phyloP scores from a whole-genome alignment of 225 moss, liverwort and hornwort species.

The Pleurozium schreberi region DNA sequence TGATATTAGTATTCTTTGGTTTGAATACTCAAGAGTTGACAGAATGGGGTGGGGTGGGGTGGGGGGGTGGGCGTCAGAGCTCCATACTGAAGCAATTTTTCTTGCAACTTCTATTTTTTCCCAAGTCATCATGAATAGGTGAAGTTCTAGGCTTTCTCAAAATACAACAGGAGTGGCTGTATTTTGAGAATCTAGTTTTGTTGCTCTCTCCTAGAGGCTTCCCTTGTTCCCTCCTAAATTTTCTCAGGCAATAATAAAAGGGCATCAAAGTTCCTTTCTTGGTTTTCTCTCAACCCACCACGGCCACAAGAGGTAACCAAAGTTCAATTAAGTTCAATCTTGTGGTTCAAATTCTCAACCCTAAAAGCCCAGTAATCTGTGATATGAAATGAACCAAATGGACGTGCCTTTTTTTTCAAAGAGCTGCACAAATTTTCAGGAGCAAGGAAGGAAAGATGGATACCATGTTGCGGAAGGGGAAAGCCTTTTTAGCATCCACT shows the following conservation, averaged over 20 bases:
- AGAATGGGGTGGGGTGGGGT: too few species aligned
- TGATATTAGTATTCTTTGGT: not conserved
- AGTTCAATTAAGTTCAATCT: not conserved
- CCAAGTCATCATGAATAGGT: too few species aligned
- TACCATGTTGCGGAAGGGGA: conserved; percentile 93
- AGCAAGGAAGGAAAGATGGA: not conserved
- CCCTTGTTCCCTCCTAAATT: not conserved
- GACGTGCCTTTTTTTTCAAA: not conserved
- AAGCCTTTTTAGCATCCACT: conserved; percentile 89
- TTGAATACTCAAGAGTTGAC: not conserved
- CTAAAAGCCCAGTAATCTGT: not conserved
- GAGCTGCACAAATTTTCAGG: not conserved
- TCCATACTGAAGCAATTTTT: not conserved
- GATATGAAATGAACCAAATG: not conserved
- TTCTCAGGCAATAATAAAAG: not conserved
- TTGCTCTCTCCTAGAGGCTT: not conserved
- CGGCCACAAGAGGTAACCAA: not conserved
- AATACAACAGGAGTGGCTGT: not conserved
- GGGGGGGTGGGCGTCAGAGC: too few species aligned
- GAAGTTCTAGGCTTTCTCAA: not conserved
- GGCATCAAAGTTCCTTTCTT: not conserved
- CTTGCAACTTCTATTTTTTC: not conserved
- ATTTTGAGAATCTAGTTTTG: not conserved
- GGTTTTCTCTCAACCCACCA: not conserved
- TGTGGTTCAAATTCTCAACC: not conserved